A percentile compares a stretch with the other conserved stretches of the same genome.
phyloP scores from a whole-genome alignment of 179 eudicot genomes.

The Silene vulgaris region DNA sequence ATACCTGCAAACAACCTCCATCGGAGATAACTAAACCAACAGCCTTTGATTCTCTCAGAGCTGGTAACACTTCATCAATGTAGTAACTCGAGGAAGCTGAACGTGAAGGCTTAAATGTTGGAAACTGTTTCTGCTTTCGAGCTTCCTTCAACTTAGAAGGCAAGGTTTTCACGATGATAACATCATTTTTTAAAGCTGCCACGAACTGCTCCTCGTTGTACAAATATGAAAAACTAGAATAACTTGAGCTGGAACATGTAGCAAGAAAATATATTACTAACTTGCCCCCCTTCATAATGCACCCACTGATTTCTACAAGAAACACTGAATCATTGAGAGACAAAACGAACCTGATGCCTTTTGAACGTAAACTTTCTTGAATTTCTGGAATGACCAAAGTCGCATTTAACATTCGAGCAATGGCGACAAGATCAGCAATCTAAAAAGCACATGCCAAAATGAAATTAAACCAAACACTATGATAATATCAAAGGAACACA shows the following conservation, averaged over 20 bases:
- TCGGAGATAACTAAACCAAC: conserved; percentile 71
- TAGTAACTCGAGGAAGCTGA: conserved; percentile 61
- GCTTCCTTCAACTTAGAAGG: conserved; percentile 66
- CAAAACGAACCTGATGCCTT: conserved; percentile 71
- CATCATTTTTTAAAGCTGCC: conserved; percentile 62
- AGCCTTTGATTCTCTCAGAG: conserved; percentile 60
- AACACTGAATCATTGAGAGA: conserved; percentile 10
- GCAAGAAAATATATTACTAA: conserved; percentile 18
- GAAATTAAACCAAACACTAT: conserved; percentile 2
- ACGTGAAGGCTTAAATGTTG: conserved; percentile 65
- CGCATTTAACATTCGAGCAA: conserved; percentile 88
- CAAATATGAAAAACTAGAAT: conserved; percentile 74
- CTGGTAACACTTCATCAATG: conserved; percentile 57
- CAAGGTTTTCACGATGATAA: conserved; percentile 56
- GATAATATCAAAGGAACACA: conserved; percentile 8
- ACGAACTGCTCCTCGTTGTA: conserved; percentile 81
- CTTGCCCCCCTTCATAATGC: not conserved
- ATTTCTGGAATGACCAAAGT: conserved; percentile 93
- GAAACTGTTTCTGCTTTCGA: conserved; percentile 56
- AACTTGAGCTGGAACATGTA: conserved; percentile 61
- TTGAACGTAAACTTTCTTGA: conserved; percentile 69
- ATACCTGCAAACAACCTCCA: conserved; percentile 91
- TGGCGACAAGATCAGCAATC: conserved; percentile 90
- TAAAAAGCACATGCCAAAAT: conserved; percentile 33
- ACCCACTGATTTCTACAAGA: conserved; percentile 15